Conservation (phyloP, 768 basidiomycete species). For the Termitomyces bulborhizus region DNA sequence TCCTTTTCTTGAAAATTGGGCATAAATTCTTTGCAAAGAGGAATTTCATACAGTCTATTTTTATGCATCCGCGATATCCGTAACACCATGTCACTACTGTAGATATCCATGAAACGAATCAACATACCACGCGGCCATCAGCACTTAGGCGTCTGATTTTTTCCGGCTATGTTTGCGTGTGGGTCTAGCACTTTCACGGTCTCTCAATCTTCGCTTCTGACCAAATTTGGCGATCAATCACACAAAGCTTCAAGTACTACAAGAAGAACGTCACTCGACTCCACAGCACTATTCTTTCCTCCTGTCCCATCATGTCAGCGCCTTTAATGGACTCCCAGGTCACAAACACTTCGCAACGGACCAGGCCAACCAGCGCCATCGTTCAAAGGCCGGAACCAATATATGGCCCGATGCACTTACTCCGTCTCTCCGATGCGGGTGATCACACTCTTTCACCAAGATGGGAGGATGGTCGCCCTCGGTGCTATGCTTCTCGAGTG, state of each 20-base stretch:
- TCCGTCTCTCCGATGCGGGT: constrained; percentile 12
- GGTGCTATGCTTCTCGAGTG: neutral
- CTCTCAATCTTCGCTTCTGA: no score
- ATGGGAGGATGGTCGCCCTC: neutral
- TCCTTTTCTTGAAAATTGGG: no score
- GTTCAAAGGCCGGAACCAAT: constrained; percentile 24
- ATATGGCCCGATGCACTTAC: constrained; percentile 13
- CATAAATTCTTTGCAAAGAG: no score
- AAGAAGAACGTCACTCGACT: neutral
- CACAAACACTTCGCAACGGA: constrained; percentile 26
- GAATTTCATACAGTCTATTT: neutral
- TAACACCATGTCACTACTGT: neutral
- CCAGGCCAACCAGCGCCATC: constrained; percentile 34
- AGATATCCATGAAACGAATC: no score
- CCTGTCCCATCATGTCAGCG: constrained; percentile 1
- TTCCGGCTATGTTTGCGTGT: no score
- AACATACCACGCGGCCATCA: no score
- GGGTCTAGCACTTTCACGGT: no score
- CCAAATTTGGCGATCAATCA: no score
- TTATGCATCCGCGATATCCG: neutral
- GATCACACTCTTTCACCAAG: constrained; percentile 5
- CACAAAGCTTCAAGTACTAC: no score
- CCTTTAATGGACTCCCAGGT: constrained; percentile 11
- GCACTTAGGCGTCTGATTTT: no score
- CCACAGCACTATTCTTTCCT: neutral